Base-by-base conservation (phyloP, 1,139 yeast species). In the Yamadazyma atmosphaerica region DNA sequence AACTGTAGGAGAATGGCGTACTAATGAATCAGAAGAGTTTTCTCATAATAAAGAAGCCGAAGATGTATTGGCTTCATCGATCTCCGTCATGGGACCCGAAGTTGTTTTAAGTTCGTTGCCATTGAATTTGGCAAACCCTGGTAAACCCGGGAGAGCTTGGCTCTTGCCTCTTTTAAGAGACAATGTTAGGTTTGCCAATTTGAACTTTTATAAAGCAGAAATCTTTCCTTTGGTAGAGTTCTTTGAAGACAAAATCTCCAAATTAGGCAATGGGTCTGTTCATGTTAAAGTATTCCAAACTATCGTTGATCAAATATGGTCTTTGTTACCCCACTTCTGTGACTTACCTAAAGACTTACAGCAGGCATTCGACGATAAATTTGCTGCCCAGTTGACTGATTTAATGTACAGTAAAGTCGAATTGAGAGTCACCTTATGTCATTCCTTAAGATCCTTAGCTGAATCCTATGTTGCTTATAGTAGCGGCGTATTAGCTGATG, bases 81-180 rank as follows among this genome's bases (percentile, higher is more conserved):
- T 92, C 37, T 61, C 86, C 2, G 79, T 83, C 7, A 61, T 90
- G 60, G 98, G 98, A 1, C 97, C 98, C 4, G 94, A 85, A 52
- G 79, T 73, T 6, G 92, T 92, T 3, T 67, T 92, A 43, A 64
- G 78, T 36, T 68, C 77, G 7, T 72, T 92, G 32, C 98, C 98
- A 8, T 72, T 92, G 56, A 88, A 90, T 55, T 72, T 92, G 52
- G 65, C 66, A 14, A 53, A 58, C 33, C 44, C 54, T 9, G 63
- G 63, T 30, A 63, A 68, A 34, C 77, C 85, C 16, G 96, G 96
- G 35, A 79, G 98, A 60, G 97, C 97, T 35, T 92, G 98, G 98
- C 58, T 92, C 51, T 74, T 92, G 46, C 98, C 98, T n/a, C 60
- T 94, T 26, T 75, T 92, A 45, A 83, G 98, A 63, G 97, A 90